Conservation (phyloP, 164 flowering plant species). For the Santalum album region DNA sequence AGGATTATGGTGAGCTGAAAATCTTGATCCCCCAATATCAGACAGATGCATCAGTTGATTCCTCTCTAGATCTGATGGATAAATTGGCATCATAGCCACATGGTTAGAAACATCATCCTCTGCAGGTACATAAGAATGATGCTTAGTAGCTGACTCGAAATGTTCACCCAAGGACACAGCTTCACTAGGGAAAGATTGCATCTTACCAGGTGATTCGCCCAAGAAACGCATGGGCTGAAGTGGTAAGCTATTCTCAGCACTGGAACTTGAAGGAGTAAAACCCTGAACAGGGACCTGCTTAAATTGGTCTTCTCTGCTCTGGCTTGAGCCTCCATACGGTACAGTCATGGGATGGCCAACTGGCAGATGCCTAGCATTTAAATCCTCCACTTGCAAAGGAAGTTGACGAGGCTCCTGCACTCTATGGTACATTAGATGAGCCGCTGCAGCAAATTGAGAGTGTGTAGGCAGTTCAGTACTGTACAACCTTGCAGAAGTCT, state of each 20-base stretch:
- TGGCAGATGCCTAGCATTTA: conserved; percentile 13
- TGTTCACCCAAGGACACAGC: conserved; percentile 14
- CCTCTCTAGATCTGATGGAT: conserved; percentile 26
- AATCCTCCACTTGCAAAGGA: conserved; percentile 13
- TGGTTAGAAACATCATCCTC: conserved; percentile 17
- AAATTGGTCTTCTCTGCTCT: conserved; percentile 21
- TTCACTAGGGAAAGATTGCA: conserved; percentile 22
- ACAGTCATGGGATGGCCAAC: conserved; percentile 16
- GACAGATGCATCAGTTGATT: conserved; percentile 20
- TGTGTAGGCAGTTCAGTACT: conserved; percentile 17
- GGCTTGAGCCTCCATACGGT: conserved; percentile 19
- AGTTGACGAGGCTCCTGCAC: conserved; percentile 21
- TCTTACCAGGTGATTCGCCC: conserved; percentile 11
- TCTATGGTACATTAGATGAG: conserved; percentile 21
- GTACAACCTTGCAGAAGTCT: conserved; percentile 17
- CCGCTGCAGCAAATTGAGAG: conserved; percentile 26
- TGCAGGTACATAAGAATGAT: conserved; percentile 14
- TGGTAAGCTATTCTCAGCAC: conserved; percentile 12
- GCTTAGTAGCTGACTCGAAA: conserved; percentile 17
- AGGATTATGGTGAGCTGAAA: conserved; percentile 51
- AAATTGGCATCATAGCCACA: conserved; percentile 19
- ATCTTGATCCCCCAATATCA: conserved; percentile 34
- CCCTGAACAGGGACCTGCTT: conserved; percentile 21
- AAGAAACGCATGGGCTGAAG: conserved; percentile 15
- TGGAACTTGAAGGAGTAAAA: conserved; percentile 16